A percentile compares a stretch with the other conserved stretches of the same genome.
Conservation (phyloP, 2,329 filamentous ascomycete species). For the Neospermospora avenae region DNA sequence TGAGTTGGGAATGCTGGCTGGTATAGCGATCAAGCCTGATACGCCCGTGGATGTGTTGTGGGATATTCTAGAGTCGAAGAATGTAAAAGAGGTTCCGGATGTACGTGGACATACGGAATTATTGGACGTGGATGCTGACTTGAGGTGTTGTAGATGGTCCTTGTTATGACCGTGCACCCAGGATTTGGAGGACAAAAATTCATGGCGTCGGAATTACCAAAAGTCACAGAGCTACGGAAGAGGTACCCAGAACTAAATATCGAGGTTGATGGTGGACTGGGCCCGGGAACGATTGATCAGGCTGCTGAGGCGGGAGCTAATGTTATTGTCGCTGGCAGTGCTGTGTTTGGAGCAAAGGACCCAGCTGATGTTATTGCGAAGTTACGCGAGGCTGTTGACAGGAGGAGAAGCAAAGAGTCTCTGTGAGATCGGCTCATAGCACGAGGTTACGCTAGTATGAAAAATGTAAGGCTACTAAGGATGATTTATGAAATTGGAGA, state of each 20-base stretch:
- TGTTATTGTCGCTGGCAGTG: slow-evolving; percentile 94
- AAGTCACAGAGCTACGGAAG: slow-evolving; percentile 78
- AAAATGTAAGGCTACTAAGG: not conserved
- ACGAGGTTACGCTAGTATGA: not conserved
- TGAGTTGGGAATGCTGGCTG: slow-evolving; percentile 80
- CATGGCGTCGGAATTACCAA: slow-evolving; percentile 93
- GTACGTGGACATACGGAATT: slow-evolving; percentile 51
- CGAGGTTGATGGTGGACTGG: slow-evolving; percentile 92
- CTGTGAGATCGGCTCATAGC: slow-evolving; percentile 15
- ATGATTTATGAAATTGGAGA: not conserved
- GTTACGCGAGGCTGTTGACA: slow-evolving; percentile 76
- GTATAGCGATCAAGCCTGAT: slow-evolving; percentile 92
- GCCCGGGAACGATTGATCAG: slow-evolving; percentile 84
- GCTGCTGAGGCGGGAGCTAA: slow-evolving; percentile 95
- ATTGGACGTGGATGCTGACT: not conserved
- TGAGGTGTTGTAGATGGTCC: slow-evolving; percentile 81
- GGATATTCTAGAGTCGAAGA: slow-evolving; percentile 74
- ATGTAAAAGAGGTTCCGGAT: slow-evolving; percentile 78
- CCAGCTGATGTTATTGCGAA: slow-evolving; percentile 82
- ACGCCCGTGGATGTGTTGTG: slow-evolving; percentile 89
- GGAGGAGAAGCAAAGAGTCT: slow-evolving; percentile 38
- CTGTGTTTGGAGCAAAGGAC: slow-evolving; percentile 89
- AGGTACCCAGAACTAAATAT: slow-evolving; percentile 93
- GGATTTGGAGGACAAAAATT: slow-evolving; percentile 98
- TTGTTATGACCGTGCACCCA: slow-evolving; percentile 97